Evolutionary conservation across 1,139 yeast genomes (phyloP).

Genomic region (Geotrichum candidum): DNA sequence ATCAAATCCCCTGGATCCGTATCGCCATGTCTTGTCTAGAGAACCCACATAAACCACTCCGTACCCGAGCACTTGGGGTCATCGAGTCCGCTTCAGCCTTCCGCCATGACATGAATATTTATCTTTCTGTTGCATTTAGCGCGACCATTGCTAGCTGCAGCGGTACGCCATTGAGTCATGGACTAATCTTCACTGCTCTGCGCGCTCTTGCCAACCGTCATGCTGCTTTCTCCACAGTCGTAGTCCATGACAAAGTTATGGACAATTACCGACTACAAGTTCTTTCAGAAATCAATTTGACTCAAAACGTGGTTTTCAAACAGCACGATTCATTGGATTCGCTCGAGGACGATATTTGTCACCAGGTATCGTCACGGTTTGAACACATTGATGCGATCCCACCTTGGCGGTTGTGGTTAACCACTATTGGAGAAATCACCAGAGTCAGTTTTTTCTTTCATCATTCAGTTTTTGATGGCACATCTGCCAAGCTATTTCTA

Average conservation of each 20-base stretch:
- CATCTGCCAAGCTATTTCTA: background rate
- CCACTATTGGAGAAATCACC: background rate
- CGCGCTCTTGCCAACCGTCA: background rate
- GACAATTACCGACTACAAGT: background rate
- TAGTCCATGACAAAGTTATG: background rate
- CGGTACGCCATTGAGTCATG: background rate
- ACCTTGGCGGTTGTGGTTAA: slow-evolving; percentile 1
- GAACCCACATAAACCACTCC: background rate
- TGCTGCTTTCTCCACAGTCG: background rate
- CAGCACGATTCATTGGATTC: background rate
- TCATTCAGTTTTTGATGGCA: background rate
- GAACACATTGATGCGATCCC: background rate
- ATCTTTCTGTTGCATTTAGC: background rate
- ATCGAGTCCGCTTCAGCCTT: background rate
- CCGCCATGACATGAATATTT: background rate
- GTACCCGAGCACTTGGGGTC: background rate
- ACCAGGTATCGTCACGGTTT: background rate
- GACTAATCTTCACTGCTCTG: background rate
- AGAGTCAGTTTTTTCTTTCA: background rate
- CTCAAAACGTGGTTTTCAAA: background rate
- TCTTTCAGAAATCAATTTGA: background rate
- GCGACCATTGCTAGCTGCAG: background rate
- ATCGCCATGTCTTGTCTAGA: background rate
- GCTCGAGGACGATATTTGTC: background rate
- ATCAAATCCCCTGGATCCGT: background rate